Conservation (phyloP, 2,329 filamentous ascomycete species). For the Leptographium wingfieldii region DNA sequence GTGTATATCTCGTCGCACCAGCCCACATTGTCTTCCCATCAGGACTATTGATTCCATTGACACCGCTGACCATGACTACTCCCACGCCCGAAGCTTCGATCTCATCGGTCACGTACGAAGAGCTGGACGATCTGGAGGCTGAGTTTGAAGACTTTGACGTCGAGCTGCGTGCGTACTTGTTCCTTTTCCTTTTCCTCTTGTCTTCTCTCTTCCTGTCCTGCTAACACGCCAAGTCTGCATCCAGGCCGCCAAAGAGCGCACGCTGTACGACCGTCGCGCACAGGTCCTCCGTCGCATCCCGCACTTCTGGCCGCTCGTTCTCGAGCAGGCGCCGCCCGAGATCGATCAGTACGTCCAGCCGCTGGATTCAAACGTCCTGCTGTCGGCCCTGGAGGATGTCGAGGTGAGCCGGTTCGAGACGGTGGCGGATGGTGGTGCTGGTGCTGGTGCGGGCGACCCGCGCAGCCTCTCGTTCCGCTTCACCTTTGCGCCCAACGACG, state of each 20-base stretch:
- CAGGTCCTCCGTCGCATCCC: constrained; percentile 59
- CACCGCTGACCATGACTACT: constrained; percentile 11
- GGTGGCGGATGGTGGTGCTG: constrained; percentile 36
- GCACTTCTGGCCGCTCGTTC: constrained; percentile 89
- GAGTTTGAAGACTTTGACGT: constrained; percentile 76
- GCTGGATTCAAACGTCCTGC: constrained; percentile 61
- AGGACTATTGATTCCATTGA: not conserved
- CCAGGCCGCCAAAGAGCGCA: constrained; percentile 53
- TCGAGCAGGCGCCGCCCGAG: constrained; percentile 75
- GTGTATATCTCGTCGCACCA: too few relatives aligned
- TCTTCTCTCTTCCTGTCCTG: not conserved
- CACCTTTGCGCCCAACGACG: constrained; percentile 68
- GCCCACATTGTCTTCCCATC: not conserved
- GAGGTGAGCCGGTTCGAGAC: constrained; percentile 74
- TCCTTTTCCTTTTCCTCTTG: constrained; percentile 3
- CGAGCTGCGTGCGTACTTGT: constrained; percentile 56
- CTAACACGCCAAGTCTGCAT: constrained; percentile 17
- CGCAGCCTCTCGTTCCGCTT: constrained; percentile 67
- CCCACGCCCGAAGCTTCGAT: constrained; percentile 18
- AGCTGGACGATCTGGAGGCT: constrained; percentile 67
- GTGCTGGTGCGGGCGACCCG: constrained; percentile 54
- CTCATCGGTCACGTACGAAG: constrained; percentile 49
- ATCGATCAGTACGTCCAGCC: constrained; percentile 83
- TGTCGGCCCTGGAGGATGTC: constrained; percentile 53
- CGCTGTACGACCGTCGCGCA: constrained; percentile 66